Percentiles rank a stretch among this genome's conserved stretches.
phyloP scores from a whole-genome alignment of 305 asterid species.

The Euphrasia arctica region DNA sequence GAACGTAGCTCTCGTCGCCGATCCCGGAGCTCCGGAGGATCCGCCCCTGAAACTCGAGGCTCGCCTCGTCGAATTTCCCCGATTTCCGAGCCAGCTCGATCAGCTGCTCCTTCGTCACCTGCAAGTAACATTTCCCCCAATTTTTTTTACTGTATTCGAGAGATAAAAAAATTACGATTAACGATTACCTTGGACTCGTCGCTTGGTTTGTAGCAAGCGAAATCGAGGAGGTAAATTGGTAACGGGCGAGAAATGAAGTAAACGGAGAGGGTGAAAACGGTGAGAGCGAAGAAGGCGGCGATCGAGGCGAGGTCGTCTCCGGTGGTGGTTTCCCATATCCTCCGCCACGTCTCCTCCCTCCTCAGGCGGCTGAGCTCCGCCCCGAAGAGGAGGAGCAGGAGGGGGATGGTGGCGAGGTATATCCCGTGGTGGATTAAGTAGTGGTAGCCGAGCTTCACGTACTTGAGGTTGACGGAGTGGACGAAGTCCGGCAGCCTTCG shows the following conservation, averaged over 20 bases:
- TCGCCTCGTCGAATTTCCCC: conserved; percentile 60
- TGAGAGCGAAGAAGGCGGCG: conserved; percentile 47
- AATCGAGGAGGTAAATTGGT: conserved; percentile 72
- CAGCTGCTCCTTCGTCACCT: no score
- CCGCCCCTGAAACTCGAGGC: conserved; percentile 59
- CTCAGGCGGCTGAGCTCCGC: conserved; percentile 76
- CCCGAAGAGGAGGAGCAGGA: conserved; percentile 61
- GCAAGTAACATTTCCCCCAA: no score
- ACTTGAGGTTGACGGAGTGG: conserved; percentile 83
- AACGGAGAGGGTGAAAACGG: conserved; percentile 58
- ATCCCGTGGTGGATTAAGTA: conserved; percentile 73
- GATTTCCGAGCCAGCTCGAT: conserved; percentile 53
- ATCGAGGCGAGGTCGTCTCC: conserved; percentile 63
- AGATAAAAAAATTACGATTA: no score
- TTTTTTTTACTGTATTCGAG: no score
- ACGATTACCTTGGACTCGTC: conserved; percentile 64
- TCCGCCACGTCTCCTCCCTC: conserved; percentile 74
- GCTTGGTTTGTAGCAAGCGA: conserved; percentile 81
- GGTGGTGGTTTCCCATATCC: conserved; percentile 69
- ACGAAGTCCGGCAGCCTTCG: conserved; percentile 85
- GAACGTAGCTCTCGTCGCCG: conserved; percentile 80
- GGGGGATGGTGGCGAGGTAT: conserved; percentile 68
- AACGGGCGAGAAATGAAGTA: conserved; percentile 77
- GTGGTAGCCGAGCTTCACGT: conserved; percentile 89
- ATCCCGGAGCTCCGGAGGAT: conserved; percentile 75